Evolutionary conservation across 352 stramenopile genomes (phyloP).

Genomic region (Phytophthora tubulina): DNA sequence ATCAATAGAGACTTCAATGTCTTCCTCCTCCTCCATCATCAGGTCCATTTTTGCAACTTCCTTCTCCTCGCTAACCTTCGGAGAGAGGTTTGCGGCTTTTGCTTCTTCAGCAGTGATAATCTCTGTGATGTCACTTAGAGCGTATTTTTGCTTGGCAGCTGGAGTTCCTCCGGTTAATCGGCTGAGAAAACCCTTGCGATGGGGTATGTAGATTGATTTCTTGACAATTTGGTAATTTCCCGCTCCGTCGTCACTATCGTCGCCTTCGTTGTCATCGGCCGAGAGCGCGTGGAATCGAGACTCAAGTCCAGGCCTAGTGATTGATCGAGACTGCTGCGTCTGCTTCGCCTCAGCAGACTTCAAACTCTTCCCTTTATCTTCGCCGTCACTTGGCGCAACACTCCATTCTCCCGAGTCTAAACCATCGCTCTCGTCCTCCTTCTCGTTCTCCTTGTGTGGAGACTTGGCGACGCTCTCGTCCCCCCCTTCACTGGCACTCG

Average conservation of each 20-base stretch:
- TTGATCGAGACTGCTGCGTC: neutral
- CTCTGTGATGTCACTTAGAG: constrained; percentile 25
- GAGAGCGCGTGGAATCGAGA: constrained; percentile 41
- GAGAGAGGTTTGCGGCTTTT: constrained; percentile 1
- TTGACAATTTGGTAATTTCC: constrained; percentile 56
- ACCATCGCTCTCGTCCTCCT: constrained; percentile 15
- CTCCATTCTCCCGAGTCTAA: constrained; percentile 7
- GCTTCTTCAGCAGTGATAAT: constrained; percentile 35
- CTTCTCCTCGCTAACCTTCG: constrained; percentile 3
- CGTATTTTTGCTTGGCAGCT: constrained; percentile 35
- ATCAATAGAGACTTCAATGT: constrained; percentile 64
- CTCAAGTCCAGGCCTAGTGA: constrained; percentile 5
- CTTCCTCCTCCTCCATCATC: constrained; percentile 54
- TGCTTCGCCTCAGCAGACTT: neutral
- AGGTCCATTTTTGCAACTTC: constrained; percentile 25
- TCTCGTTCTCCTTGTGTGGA: neutral
- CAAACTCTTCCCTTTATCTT: neutral
- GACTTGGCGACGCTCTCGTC: constrained; percentile 31
- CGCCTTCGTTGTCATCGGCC: constrained; percentile 24
- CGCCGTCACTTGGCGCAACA: neutral
- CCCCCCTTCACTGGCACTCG: constrained; percentile 10
- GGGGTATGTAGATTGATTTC: constrained; percentile 78
- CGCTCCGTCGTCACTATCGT: constrained; percentile 18
- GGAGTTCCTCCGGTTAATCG: constrained; percentile 28
- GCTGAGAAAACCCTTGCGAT: constrained; percentile 45